Conservation (phyloP, 176 grass and related monocot genomes). For the Melocanna baccifera region DNA sequence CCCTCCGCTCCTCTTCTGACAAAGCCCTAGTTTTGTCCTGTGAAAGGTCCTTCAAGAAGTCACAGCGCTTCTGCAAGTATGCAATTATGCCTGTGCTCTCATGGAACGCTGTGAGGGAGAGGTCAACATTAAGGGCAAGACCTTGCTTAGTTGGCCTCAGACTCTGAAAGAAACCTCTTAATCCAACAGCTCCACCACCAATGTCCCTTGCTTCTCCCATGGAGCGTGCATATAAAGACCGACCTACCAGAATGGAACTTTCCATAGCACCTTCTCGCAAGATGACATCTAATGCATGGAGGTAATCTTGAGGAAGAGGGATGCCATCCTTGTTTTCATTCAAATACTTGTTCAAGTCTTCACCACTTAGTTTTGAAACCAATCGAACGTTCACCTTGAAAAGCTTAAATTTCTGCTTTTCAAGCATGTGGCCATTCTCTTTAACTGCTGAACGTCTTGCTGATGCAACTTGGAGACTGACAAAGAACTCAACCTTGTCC, state of each 20-base stretch:
- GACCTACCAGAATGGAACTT: slow-evolving; percentile 64
- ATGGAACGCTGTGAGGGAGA: slow-evolving; percentile 79
- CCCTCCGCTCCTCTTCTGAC: slow-evolving; percentile 61
- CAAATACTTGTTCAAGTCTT: slow-evolving; percentile 68
- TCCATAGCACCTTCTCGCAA: slow-evolving; percentile 70
- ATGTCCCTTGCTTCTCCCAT: slow-evolving; percentile 72
- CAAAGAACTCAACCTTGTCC: slow-evolving; percentile 61
- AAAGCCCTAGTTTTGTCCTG: slow-evolving; percentile 58
- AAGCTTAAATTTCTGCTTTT: slow-evolving; percentile 52
- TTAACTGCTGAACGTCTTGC: slow-evolving; percentile 1
- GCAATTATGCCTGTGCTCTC: slow-evolving; percentile 76
- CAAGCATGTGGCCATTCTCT: slow-evolving; percentile 26
- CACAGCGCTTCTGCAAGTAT: slow-evolving; percentile 86
- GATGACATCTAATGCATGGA: slow-evolving; percentile 76
- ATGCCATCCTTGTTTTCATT: slow-evolving; percentile 50
- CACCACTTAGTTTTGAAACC: slow-evolving; percentile 67
- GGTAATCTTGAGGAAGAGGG: slow-evolving; percentile 78
- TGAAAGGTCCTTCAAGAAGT: slow-evolving; percentile 70
- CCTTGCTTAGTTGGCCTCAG: slow-evolving; percentile 84
- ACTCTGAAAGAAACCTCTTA: slow-evolving; percentile 90
- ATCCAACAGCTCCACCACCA: slow-evolving; percentile 76
- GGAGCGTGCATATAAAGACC: slow-evolving; percentile 66
- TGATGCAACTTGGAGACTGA: slow-evolving; percentile 52
- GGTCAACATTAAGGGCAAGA: slow-evolving; percentile 90
- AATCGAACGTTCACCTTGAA: slow-evolving; percentile 81